phyloP scores from a whole-genome alignment of 352 stramenopile species.

The Pseudoperonospora humuli region DNA sequence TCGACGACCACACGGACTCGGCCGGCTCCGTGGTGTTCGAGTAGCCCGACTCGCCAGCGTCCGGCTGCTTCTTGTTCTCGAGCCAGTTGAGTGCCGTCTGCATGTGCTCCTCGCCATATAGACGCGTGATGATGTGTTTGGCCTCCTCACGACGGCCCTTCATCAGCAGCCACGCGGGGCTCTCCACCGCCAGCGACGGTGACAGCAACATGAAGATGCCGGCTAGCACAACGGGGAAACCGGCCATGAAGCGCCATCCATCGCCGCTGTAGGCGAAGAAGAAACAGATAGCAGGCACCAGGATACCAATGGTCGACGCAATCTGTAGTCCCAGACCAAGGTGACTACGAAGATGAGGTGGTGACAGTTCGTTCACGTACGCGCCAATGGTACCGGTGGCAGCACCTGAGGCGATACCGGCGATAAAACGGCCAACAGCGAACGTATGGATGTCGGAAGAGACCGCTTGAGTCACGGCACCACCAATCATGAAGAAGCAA shows the following conservation, averaged over 20 bases:
- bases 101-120: conserved; percentile 16
- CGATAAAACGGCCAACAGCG: conserved; percentile 14
- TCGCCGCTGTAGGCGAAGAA: conserved; percentile 20
- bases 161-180: conserved; percentile 10
- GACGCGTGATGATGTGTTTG: conserved; percentile 13
- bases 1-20: conserved; percentile 19
- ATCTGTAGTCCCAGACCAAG: conserved; percentile 29
- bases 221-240: conserved; percentile 37
- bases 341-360: conserved; percentile 13
- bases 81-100: conserved; percentile 8
- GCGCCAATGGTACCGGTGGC: conserved; percentile 7
- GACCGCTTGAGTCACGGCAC: conserved; percentile 25
- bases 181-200: conserved; percentile 9
- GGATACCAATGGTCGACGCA: conserved; percentile 21
- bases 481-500: conserved; percentile 30
- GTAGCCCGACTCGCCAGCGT: conserved; percentile 4
- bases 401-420: conserved; percentile 9
- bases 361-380: conserved; percentile 13
- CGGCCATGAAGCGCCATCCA: conserved; percentile 44
- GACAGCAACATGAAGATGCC: conserved; percentile 30
- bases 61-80: conserved; percentile 6
- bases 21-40: background rate
- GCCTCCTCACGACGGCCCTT: conserved; percentile 14
- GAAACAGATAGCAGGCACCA: conserved; percentile 18
- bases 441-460: conserved; percentile 28